phyloP scores from a whole-genome alignment of 768 basidiomycete species.

The Pulveroboletus ravenelii region DNA sequence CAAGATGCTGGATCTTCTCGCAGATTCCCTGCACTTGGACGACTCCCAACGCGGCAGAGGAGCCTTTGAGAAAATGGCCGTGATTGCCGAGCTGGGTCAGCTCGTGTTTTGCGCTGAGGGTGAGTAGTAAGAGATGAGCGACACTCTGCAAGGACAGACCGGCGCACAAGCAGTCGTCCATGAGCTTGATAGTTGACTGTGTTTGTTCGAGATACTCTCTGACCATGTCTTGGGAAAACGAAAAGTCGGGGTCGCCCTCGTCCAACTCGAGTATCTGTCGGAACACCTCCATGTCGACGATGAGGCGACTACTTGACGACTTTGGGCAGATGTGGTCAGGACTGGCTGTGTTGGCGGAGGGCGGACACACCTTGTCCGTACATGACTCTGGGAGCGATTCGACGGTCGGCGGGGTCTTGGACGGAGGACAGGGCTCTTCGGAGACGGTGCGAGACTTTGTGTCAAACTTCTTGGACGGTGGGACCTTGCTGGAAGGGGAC shows the following conservation, averaged over 20 bases:
- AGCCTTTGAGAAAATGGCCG: conserved; percentile 97
- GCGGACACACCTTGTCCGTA: conserved; percentile 27
- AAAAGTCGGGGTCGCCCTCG: conserved; percentile 61
- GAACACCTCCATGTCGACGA: conserved; percentile 80
- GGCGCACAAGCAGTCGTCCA: conserved; percentile 78
- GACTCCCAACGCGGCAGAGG: conserved; percentile 90
- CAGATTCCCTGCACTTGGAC: conserved; percentile 77
- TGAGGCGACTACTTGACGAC: conserved; percentile 19
- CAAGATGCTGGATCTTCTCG: conserved; percentile 89
- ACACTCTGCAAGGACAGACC: conserved; percentile 10
- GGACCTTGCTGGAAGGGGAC: conserved; percentile 31
- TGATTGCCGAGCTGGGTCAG: conserved; percentile 62
- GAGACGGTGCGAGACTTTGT: conserved; percentile 29
- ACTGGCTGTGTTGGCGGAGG: conserved; percentile 5
- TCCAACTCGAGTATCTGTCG: conserved; percentile 88
- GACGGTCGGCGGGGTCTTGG: conserved; percentile 7
- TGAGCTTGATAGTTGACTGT: conserved; percentile 63
- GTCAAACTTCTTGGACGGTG: conserved; percentile 30
- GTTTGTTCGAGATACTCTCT: conserved; percentile 81
- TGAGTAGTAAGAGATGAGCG: conserved; percentile 10
- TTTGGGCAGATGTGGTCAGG: neutral
- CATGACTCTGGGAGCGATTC: conserved; percentile 19
- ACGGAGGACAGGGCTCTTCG: conserved; percentile 19
- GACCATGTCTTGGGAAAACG: conserved; percentile 76
- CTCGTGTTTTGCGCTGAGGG: conserved; percentile 49